Evolutionary conservation across 768 basidiomycete genomes (phyloP).

Genomic region (Multifurca ochricompacta): DNA sequence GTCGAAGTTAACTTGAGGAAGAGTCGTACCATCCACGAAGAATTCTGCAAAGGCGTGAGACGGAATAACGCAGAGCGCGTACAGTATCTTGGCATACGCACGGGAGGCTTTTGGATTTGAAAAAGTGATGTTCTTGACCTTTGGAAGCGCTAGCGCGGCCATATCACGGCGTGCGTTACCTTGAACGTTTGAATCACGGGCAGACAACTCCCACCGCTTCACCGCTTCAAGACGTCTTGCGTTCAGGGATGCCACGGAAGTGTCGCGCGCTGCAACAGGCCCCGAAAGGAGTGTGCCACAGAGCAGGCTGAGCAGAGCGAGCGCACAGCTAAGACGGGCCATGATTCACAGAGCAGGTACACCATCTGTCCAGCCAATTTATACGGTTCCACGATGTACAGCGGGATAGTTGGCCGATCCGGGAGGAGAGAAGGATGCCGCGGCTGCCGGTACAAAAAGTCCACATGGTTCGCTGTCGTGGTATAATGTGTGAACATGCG

Average conservation of each 20-base stretch:
- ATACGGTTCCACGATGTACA: too few species aligned
- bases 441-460: neutral
- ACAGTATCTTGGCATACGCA: slow-evolving; percentile 25
- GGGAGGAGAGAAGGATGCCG: too few species aligned
- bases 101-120: slow-evolving; percentile 56
- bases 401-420: neutral
- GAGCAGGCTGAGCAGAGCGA: neutral
- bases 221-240: slow-evolving; percentile 6
- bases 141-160: neutral
- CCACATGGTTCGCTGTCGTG: too few species aligned
- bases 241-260: neutral
- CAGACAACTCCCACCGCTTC: slow-evolving; percentile 3
- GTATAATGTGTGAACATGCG: too few species aligned
- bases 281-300: neutral
- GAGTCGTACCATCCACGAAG: slow-evolving; percentile 55
- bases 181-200: neutral
- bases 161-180: neutral
- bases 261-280: neutral
- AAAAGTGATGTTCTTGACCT: slow-evolving; percentile 60
- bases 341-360: neutral
- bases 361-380: neutral
- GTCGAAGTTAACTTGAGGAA: slow-evolving; percentile 66
- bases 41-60: slow-evolving; percentile 39
- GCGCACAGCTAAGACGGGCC: neutral
- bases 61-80: neutral